Conservation (phyloP, 1,139 yeast species). For the Hemisphaericaspora subhashii region DNA sequence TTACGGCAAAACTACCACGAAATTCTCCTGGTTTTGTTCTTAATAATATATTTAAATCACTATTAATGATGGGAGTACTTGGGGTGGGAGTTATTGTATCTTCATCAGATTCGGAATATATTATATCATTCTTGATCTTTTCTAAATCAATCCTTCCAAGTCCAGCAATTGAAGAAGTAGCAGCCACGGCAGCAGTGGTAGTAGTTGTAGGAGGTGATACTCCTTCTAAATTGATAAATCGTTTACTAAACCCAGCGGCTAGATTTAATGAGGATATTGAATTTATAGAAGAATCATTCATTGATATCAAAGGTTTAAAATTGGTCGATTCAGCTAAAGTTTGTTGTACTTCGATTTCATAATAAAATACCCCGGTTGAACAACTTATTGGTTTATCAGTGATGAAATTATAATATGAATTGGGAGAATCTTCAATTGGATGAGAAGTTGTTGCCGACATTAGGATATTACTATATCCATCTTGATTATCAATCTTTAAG, state of each 20-base stretch:
- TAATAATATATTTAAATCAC: slow-evolving; percentile 23
- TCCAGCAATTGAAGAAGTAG: slow-evolving; percentile 5
- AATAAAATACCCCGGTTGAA: slow-evolving; percentile 36
- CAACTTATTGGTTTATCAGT: slow-evolving; percentile 34
- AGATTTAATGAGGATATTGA: slow-evolving; percentile 34
- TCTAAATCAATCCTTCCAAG: slow-evolving; percentile 28
- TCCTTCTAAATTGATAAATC: slow-evolving; percentile 23
- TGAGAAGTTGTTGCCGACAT: slow-evolving; percentile 16
- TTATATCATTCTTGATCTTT: slow-evolving; percentile 21
- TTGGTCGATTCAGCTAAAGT: slow-evolving; percentile 30
- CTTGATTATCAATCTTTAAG: slow-evolving; percentile 23
- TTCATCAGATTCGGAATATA: slow-evolving; percentile 6
- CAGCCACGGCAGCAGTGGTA: slow-evolving; percentile 8
- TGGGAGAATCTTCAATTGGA: slow-evolving; percentile 7
- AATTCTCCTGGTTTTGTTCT: slow-evolving; percentile 39
- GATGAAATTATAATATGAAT: slow-evolving; percentile 33
- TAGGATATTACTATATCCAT: slow-evolving; percentile 33
- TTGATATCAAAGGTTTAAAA: slow-evolving; percentile 32
- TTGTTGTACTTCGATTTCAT: slow-evolving; percentile 39
- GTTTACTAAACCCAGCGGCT: slow-evolving; percentile 38
- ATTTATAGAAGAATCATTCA: slow-evolving; percentile 37
- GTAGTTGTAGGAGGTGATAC: slow-evolving; percentile 10
- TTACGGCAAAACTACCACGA: slow-evolving; percentile 44
- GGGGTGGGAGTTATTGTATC: neutral
- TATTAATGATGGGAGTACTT: neutral